Evolutionary conservation across 1,139 yeast genomes (phyloP), one percentile per base, ranked within the genome.

Genomic region (Yamadazyma dushanensis): DNA sequence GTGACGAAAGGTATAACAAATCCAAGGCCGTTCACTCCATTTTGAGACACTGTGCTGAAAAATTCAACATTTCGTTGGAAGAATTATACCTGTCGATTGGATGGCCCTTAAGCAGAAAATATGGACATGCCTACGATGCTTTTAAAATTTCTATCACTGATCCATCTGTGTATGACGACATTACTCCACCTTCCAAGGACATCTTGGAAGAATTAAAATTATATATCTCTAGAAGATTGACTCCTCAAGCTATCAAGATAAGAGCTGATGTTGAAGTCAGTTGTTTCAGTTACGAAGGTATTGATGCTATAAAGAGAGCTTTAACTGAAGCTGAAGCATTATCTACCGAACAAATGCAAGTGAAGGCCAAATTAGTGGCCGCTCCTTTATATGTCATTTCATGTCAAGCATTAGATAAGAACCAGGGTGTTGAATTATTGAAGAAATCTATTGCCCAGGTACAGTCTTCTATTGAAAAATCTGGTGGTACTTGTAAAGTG

Each of bases 251-350:
- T 27, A 89, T 89, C 54, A 94, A 92, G 70, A 85, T 94, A 57
- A 85, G 98, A 66, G 96, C 98, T 18, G 98, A 92, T 62, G 86
- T 92, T 38, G 97, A 92, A 63, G 97, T 92, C 27, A 89, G 97
- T 23, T 92, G 98, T 63, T 92, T 90, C 70, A 78, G 94, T 48
- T 92, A 92, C 64, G 97, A 92, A 62, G 99, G 99, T 62, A 89
- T 92, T 50, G 96, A 90, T 61, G 98, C 98, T 47, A 90, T 92
- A 57, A 90, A 90, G 67, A 76, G 73, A 44, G 96, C 98, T 21
- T 76, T 92, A 50, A 73, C 76, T 49, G 84, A 90, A 17, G 98
- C 96, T 36, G 98, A 92, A 69, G 77, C 73, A 17, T 68, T 85
- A 40, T 78, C 94, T 45, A 85, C 90, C 31, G 96, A 88, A 55